Evolutionary conservation across 345 rosid species (phyloP).

Genomic region (Hibiscus syriacus): DNA sequence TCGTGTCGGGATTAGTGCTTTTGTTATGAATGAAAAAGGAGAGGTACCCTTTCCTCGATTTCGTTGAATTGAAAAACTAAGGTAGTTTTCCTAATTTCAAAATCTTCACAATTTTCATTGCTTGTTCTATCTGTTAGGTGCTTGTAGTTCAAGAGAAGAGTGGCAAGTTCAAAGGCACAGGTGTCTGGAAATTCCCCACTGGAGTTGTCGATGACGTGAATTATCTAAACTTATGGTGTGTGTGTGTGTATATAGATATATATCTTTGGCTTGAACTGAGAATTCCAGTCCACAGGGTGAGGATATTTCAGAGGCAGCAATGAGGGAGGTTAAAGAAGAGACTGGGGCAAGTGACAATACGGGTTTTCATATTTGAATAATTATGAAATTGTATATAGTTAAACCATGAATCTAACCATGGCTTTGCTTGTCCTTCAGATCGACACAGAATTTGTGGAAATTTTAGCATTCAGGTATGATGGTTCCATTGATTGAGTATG

Average conservation of each 20-base stretch:
- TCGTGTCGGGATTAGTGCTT: conserved; percentile 63
- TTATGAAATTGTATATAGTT: neutral
- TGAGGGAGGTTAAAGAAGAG: conserved; percentile 85
- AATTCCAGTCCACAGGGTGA: conserved; percentile 49
- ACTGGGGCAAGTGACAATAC: conserved; percentile 51
- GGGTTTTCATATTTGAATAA: neutral
- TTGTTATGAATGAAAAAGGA: conserved; percentile 40
- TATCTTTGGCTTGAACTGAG: conserved; percentile 1
- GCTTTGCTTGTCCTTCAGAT: conserved; percentile 31
- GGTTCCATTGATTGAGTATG: neutral
- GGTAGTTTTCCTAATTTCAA: neutral
- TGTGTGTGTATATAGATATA: neutral
- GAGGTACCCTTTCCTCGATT: conserved; percentile 34
- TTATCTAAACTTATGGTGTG: neutral
- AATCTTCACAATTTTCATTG: no score
- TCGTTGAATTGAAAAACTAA: neutral
- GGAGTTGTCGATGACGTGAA: conserved; percentile 70
- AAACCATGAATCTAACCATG: conserved; percentile 2
- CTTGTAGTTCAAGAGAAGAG: conserved; percentile 73
- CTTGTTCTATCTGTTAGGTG: conserved; percentile 26
- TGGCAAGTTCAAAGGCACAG: conserved; percentile 48
- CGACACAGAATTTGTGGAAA: conserved; percentile 50
- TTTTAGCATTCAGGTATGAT: conserved; percentile 55
- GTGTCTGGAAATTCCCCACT: conserved; percentile 81
- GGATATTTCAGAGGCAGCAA: conserved; percentile 51